Base-by-base conservation (phyloP, 306 rosid genomes). In the Castanea sativa region DNA sequence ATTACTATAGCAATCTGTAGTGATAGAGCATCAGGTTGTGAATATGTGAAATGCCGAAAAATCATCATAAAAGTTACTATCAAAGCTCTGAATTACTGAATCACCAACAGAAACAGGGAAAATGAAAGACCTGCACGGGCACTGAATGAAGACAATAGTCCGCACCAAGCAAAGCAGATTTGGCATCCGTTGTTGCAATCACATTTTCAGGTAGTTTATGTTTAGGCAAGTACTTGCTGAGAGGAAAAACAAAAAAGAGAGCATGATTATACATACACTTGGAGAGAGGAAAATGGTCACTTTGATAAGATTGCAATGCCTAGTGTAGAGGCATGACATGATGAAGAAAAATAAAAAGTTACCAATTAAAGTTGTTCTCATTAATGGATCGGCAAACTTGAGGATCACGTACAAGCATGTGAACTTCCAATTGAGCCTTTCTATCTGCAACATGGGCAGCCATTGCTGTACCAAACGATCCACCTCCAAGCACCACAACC, bases 401-500 rank as follows among this genome's bases (percentile, higher is more conserved):
- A 85, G 93, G 88, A 76, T 94, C 98, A 69, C 98, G 89, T 74
- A 92, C 87, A 18, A 94, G 91, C 95, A 94, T 91, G 69, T 73
- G 73, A 33, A 94, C 98, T 85, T 94, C 94, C 89, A 94, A 76
- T 69, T 92, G 81, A 49, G 91, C 80, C 87, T 92, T 94, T 72
- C 91, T 88, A 77, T 84, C 77, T 23, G 98, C 98, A 64, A 94
- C 88, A 87, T 94, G 97, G 41, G 97, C 93, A 79, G 97, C 97
- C 97, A 94, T 92, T 52, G 98, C 98, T 19, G 97, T 92, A 75
- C 97, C 98, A 87, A 94, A 94, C 19, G 97, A 94, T 19, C 98
- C 98, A 76, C 97, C 97, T 72, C 98, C 98, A 71, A 94, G 98
- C 85, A 94, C 94, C 61, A 91, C 97, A 71, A 94, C 93, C 96